These are phyloP conservation scores for Bolboschoenus planiculmis DNA, from an alignment of 176 grass and related monocot genomes.

Conservation along the genomic window DNA sequence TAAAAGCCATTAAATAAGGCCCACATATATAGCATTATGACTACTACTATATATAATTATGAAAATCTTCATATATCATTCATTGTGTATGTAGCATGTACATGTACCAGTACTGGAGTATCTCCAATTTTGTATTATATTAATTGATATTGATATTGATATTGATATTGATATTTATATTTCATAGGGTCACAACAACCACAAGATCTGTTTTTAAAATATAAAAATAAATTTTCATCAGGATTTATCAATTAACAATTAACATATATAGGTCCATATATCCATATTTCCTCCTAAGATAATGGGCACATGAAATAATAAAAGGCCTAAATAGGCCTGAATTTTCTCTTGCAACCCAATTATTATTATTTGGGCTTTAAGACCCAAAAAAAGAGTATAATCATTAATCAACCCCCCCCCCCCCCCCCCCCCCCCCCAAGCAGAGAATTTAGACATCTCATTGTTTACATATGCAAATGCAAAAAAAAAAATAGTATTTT, in stretches of 20 bases:
- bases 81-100: background rate
- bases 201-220: background rate
- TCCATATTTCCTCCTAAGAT: background rate
- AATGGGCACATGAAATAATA: no score
- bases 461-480: no score
- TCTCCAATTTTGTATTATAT: background rate
- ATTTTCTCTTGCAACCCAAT: background rate
- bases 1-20: background rate
- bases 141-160: background rate
- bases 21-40: background rate
- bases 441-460: no score
- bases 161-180: no score
- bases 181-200: background rate
- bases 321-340: background rate
- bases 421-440: no score
- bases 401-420: no score
- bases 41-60: background rate
- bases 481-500: no score
- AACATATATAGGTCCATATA: background rate
- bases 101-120: no score
- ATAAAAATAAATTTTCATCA: background rate
- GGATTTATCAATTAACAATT: background rate
- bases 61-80: background rate
- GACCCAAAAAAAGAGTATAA: no score
- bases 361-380: no score